These are phyloP conservation scores for Sphaceloma murrayae DNA, from an alignment of 2,329 filamentous ascomycete genomes.

Conservation along the genomic window DNA sequence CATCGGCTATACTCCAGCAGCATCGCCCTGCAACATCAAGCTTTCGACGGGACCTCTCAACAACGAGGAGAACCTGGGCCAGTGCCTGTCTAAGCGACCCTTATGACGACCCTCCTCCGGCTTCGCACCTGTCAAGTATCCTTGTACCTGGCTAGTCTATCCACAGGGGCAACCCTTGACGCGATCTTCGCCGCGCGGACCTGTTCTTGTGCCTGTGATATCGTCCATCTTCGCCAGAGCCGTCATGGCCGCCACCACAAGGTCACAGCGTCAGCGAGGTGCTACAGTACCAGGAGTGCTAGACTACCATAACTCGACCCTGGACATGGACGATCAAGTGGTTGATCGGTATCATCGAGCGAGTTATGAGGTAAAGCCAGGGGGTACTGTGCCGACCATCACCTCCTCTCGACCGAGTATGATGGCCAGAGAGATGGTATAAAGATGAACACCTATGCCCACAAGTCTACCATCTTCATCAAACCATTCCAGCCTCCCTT, in stretches of 20 bases:
- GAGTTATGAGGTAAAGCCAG: constrained; percentile 2
- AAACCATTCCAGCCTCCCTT: background rate
- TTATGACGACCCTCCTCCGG: constrained; percentile 2
- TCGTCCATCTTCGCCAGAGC: constrained; percentile 5
- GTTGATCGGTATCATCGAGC: background rate
- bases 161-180: constrained; percentile 5
- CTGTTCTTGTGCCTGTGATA: background rate
- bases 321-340: constrained; percentile 1
- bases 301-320: background rate
- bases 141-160: constrained; percentile 4
- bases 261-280: background rate
- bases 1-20: too few relatives aligned
- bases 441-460: constrained; percentile 5
- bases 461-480: background rate
- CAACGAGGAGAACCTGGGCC: background rate
- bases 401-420: background rate
- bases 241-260: constrained; percentile 5
- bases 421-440: background rate
- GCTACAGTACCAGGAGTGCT: background rate
- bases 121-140: constrained; percentile 12
- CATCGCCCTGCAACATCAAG: constrained; percentile 2
- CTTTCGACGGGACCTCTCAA: background rate
- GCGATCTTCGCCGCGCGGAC: constrained; percentile 7
- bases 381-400: background rate
- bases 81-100: constrained; percentile 5